phyloP scores from a whole-genome alignment of 768 basidiomycete species.

The Mycena maculata region DNA sequence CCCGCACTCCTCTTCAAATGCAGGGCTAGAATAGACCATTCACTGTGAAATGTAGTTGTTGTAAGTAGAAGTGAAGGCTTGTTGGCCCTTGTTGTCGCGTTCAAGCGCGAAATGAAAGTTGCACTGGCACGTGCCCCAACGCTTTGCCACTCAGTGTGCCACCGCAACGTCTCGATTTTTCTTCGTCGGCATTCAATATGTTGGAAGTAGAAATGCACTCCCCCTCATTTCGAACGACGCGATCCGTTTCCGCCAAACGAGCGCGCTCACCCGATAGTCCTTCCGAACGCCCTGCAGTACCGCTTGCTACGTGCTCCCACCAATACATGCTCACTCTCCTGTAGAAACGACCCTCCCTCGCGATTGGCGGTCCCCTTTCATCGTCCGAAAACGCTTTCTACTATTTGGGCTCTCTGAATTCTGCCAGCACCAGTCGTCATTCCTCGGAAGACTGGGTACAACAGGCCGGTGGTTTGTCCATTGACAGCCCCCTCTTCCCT shows the following conservation, averaged over 20 bases:
- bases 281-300: constrained; percentile 67
- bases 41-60: background rate
- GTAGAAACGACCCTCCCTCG: constrained; percentile 71
- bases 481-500: constrained; percentile 61
- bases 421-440: constrained; percentile 54
- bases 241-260: constrained; percentile 60
- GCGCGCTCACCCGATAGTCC: constrained; percentile 69
- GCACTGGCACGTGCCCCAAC: constrained; percentile 6
- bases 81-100: constrained; percentile 9
- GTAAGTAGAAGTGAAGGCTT: constrained; percentile 6
- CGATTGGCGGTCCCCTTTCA: constrained; percentile 38
- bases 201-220: constrained; percentile 68
- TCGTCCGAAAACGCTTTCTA: constrained; percentile 22
- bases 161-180: constrained; percentile 17
- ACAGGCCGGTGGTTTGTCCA: constrained; percentile 74
- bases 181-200: constrained; percentile 37
- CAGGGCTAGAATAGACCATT: constrained; percentile 54
- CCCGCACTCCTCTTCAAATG: constrained; percentile 69
- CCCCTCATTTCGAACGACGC: constrained; percentile 52
- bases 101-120: constrained; percentile 2
- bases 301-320: constrained; percentile 31
- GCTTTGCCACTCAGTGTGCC: background rate
- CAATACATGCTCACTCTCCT: constrained; percentile 9
- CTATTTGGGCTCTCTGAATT: constrained; percentile 35
- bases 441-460: constrained; percentile 81